These are phyloP conservation scores for Cercis canadensis DNA, from an alignment of 306 rosid species.

Conservation along the genomic window DNA sequence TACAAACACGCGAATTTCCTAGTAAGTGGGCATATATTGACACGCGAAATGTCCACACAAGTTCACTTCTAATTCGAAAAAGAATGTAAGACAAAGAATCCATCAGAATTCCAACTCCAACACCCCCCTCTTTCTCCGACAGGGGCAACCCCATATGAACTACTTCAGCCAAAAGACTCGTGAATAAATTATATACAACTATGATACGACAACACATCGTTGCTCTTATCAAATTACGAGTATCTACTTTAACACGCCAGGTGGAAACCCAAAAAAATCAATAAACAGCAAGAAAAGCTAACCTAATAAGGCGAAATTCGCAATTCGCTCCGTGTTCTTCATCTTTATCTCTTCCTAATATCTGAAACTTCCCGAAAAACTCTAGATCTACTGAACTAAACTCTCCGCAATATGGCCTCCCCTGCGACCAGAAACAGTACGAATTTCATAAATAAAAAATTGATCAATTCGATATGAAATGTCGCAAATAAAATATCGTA, in stretches of 20 bases:
- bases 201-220: not conserved
- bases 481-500: not conserved
- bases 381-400: constrained; percentile 47
- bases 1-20: not conserved
- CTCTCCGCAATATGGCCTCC: constrained; percentile 44
- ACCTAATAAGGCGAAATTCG: constrained; percentile 92
- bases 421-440: constrained; percentile 50
- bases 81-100: not conserved
- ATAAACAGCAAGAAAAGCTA: constrained; percentile 24
- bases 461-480: constrained; percentile 5
- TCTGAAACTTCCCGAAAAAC: constrained; percentile 23
- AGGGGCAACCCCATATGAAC: not conserved
- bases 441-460: constrained; percentile 23
- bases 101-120: not conserved
- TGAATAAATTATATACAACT: not conserved
- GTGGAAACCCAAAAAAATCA: not conserved
- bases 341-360: constrained; percentile 42
- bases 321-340: constrained; percentile 85
- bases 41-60: constrained; percentile 24
- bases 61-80: not conserved
- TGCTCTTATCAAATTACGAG: not conserved
- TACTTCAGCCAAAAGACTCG: not conserved
- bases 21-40: constrained; percentile 2
- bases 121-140: not conserved
- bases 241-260: not conserved